Evolutionary conservation across 2,329 filamentous ascomycete genomes (phyloP).

Genomic region (Hortaea sp.): DNA sequence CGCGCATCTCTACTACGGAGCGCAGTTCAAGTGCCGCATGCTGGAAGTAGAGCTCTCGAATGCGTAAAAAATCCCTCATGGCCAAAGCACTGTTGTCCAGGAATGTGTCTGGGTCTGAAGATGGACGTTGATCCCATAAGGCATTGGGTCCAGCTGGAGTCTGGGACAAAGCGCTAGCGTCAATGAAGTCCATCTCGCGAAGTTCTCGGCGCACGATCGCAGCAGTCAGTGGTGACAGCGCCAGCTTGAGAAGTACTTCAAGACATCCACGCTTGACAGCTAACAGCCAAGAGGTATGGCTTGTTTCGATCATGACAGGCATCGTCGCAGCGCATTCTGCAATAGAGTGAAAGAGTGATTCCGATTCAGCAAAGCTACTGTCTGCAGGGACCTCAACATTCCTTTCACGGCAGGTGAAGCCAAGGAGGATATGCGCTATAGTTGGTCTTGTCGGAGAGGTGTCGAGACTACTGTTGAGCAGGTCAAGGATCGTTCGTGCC

Average conservation of each 20-base stretch:
- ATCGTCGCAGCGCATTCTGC: slow-evolving; percentile 39
- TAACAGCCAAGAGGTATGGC: slow-evolving; percentile 31
- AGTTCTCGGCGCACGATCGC: slow-evolving; percentile 68
- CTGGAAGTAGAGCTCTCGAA: slow-evolving; percentile 68
- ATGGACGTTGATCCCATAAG: slow-evolving; percentile 61
- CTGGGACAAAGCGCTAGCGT: slow-evolving; percentile 63
- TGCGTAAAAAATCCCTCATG: slow-evolving; percentile 66
- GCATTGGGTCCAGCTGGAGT: slow-evolving; percentile 58
- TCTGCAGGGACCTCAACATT: slow-evolving; percentile 57
- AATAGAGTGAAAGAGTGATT: slow-evolving; percentile 76
- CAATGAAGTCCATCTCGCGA: slow-evolving; percentile 68
- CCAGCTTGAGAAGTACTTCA: slow-evolving; percentile 66
- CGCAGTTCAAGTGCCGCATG: slow-evolving; percentile 82
- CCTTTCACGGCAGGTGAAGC: slow-evolving; percentile 68
- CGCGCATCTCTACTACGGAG: slow-evolving; percentile 39
- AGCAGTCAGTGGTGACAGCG: slow-evolving; percentile 71
- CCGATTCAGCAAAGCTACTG: slow-evolving; percentile 59
- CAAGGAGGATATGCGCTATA: slow-evolving; percentile 81
- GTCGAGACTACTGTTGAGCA: slow-evolving; percentile 70
- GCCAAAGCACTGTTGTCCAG: slow-evolving; percentile 56
- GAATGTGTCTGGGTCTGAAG: slow-evolving; percentile 57
- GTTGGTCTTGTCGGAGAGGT: slow-evolving; percentile 68
- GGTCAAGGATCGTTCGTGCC: slow-evolving; percentile 65
- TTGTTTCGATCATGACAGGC: slow-evolving; percentile 41
- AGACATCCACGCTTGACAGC: slow-evolving; percentile 35